phyloP scores from a whole-genome alignment of 495 filamentous ascomycete genomes.

The Diplogelasinospora grovesii region DNA sequence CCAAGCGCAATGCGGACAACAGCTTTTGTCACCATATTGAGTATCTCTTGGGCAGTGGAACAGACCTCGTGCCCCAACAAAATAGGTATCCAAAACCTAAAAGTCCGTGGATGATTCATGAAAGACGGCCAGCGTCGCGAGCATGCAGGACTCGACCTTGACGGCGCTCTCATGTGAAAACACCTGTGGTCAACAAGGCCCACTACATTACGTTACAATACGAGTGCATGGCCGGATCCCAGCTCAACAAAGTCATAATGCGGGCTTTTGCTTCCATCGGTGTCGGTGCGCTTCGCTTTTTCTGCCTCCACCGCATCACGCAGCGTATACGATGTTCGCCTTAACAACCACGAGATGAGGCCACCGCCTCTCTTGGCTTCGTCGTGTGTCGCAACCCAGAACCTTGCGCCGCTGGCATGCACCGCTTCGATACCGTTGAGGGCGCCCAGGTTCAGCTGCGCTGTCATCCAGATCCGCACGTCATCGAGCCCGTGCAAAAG shows the following conservation, averaged over 20 bases:
- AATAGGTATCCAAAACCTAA: no score
- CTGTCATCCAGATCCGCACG: conserved; percentile 34
- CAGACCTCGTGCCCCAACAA: no score
- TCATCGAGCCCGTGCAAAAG: conserved; percentile 53
- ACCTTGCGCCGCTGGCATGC: conserved; percentile 39
- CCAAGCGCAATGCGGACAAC: no score
- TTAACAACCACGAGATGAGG: conserved; percentile 41
- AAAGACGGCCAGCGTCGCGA: no score
- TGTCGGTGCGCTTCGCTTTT: conserved; percentile 3
- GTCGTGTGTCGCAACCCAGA: conserved; percentile 55
- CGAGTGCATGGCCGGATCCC: conserved; percentile 33
- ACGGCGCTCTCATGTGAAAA: background rate
- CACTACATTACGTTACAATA: conserved; percentile 6
- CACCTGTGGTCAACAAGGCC: background rate
- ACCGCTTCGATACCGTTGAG: conserved; percentile 46
- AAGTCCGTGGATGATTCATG: no score
- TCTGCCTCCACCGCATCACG: conserved; percentile 41
- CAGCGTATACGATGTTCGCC: conserved; percentile 34
- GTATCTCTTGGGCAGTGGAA: no score
- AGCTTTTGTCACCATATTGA: no score
- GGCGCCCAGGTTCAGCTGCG: conserved; percentile 50
- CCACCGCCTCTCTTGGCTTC: conserved; percentile 49
- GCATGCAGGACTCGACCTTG: no score
- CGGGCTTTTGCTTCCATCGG: conserved; percentile 10
- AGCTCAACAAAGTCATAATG: conserved; percentile 20